These are phyloP conservation scores for Inosperma sp. DNA, from an alignment of 768 basidiomycete genomes.

Conservation along the genomic window DNA sequence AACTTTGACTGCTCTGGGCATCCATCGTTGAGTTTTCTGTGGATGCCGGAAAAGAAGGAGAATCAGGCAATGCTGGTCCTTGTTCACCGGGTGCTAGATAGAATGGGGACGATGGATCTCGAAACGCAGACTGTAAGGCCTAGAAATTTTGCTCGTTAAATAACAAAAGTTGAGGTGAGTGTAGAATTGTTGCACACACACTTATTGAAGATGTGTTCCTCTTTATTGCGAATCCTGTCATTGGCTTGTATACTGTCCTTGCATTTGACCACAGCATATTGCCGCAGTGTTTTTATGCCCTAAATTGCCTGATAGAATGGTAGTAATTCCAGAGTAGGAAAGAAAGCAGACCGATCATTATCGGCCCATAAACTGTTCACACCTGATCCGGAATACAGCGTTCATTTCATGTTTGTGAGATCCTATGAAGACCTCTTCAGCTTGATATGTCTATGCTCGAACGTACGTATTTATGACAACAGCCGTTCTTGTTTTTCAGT, in stretches of 20 bases:
- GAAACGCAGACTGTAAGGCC: slow-evolving; percentile 60
- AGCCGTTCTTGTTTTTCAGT: too few species aligned
- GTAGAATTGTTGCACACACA: slow-evolving; percentile 10
- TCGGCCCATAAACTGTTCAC: too few species aligned
- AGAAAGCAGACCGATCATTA: too few species aligned
- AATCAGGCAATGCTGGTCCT: slow-evolving; percentile 59
- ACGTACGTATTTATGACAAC: too few species aligned
- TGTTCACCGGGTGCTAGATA: slow-evolving; percentile 53
- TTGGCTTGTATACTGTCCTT: background rate
- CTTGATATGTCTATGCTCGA: too few species aligned
- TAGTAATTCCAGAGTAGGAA: too few species aligned
- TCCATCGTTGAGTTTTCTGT: slow-evolving; percentile 8
- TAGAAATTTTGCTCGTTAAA: slow-evolving; percentile 21
- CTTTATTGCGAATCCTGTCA: background rate
- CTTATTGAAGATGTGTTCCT: slow-evolving; percentile 16
- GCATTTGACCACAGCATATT: background rate
- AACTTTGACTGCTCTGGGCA: slow-evolving; percentile 14
- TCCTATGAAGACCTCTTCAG: too few species aligned
- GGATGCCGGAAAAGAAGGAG: slow-evolving; percentile 22
- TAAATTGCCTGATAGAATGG: too few species aligned
- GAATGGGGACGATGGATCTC: slow-evolving; percentile 62
- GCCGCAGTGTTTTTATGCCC: background rate
- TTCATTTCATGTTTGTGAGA: too few species aligned
- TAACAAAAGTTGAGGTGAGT: background rate
- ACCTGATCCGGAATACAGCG: too few species aligned